A percentile compares a stretch with the other conserved stretches of the same genome.
phyloP scores from a whole-genome alignment of 306 rosid genomes.

The Chamaecrista fasciculata region DNA sequence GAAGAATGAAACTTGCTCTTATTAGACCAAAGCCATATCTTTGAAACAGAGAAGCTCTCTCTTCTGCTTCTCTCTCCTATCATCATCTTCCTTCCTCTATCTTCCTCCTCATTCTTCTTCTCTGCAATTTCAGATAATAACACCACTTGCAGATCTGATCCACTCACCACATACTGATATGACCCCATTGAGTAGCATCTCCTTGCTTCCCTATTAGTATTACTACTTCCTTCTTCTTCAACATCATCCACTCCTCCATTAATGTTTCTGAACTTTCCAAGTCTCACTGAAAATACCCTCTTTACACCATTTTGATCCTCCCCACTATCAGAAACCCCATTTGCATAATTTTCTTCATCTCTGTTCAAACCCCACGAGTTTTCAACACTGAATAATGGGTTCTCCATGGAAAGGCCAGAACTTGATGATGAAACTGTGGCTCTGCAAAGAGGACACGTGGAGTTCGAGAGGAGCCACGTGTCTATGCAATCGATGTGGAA shows the following conservation, averaged over 20 bases:
- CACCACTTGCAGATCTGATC: constrained; percentile 60
- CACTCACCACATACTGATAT: constrained; percentile 65
- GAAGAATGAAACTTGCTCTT: constrained; percentile 44
- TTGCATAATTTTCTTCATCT: constrained; percentile 38
- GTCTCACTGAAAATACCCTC: constrained; percentile 76
- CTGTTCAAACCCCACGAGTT: constrained; percentile 34
- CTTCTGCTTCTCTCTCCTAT: constrained; percentile 36
- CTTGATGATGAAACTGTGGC: constrained; percentile 37
- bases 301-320: constrained; percentile 42
- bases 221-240: constrained; percentile 40
- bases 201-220: constrained; percentile 52
- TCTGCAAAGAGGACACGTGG: constrained; percentile 93
- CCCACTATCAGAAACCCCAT: constrained; percentile 18
- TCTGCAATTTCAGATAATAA: constrained; percentile 32
- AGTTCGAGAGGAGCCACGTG: constrained; percentile 84
- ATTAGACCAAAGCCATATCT: constrained; percentile 91
- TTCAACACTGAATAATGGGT: constrained; percentile 29
- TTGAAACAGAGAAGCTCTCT: constrained; percentile 91
- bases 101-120: constrained; percentile 44
- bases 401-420: constrained; percentile 33
- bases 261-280: constrained; percentile 66
- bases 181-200: constrained; percentile 96
- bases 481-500: constrained; percentile 80
- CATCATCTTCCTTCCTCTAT: constrained; percentile 64
- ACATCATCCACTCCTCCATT: constrained; percentile 25